These are phyloP conservation scores for Umbelopsis sp. DNA, from an alignment of 192 early-diverging fungal species.

Conservation along the genomic window DNA sequence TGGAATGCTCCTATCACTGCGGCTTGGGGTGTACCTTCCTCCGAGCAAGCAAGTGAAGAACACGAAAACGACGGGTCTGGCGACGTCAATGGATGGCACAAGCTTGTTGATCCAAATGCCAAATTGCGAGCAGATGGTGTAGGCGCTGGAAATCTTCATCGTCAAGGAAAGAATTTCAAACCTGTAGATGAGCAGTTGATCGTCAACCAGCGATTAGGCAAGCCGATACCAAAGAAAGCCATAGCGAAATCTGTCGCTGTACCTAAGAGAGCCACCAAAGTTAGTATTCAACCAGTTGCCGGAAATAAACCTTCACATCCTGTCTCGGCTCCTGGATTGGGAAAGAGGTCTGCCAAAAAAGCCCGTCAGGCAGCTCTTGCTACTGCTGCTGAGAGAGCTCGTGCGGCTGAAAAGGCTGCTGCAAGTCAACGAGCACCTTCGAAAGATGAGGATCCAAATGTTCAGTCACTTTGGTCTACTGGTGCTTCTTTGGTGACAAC, in stretches of 20 bases:
- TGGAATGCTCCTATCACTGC: conserved; percentile 8
- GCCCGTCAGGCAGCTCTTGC: not conserved
- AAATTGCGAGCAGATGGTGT: conserved; percentile 22
- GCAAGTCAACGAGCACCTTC: not conserved
- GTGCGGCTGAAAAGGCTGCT: not conserved
- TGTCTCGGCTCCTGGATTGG: not conserved
- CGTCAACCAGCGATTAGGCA: conserved; percentile 30
- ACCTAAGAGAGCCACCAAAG: not conserved
- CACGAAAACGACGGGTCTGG: not conserved
- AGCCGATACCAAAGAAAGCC: conserved; percentile 14
- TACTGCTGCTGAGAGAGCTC: conserved; percentile 6
- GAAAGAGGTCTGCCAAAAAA: conserved; percentile 7
- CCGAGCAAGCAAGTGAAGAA: not conserved
- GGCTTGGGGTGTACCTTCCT: not conserved
- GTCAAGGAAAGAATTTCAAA: conserved; percentile 35
- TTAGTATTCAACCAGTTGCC: conserved; percentile 4
- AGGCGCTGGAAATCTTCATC: conserved; percentile 34
- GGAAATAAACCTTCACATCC: not conserved
- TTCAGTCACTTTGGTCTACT: not conserved
- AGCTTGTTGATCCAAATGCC: conserved; percentile 30
- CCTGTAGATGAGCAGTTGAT: conserved; percentile 37
- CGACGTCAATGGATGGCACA: conserved; percentile 18
- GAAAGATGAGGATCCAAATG: not conserved
- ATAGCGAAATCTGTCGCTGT: conserved; percentile 14
- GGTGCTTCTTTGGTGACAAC: conserved; percentile 1